Base-by-base conservation (phyloP, 208 protist species). In the Leishmania tropica region DNA sequence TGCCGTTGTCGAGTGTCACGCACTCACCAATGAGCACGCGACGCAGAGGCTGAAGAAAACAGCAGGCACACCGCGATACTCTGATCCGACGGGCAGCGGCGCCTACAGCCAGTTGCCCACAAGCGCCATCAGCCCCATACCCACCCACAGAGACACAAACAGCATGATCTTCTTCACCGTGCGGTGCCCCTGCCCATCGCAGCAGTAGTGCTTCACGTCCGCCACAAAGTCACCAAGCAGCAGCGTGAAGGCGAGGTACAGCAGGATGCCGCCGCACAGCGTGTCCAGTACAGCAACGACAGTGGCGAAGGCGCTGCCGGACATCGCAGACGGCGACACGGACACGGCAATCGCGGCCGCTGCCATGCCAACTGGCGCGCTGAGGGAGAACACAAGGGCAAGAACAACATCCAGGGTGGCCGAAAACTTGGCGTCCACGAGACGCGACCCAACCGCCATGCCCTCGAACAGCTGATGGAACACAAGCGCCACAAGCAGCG, bases 391-490 rank as follows among this genome's bases (percentile, higher is more conserved):
- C 19, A 92, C 65, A 28, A 89, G 51, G 11, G 87, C 85, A 19
- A 92, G 70, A 1, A 82, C n/a, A n/a, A 78, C 51, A 70, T 95
- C 89, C 65, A 91, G 76, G 31, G 60, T 79, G 19, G 54, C 64
- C 47, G 51, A 35, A 60, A 96, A 92, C 35, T 78, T 80, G 31
- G 92, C 87, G 35, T 96, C 92, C 75, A 86, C 90, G 47, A 96
- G 79, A 47, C 89, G 83, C 17, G 92, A 86, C 35, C 92, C 90
- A 58, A 96, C 83, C 19, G 90, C 87, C 76, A 94, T 88, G 35
- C 92, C 92, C 80, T 94, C 92, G 68, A 96, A 96, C 45, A 93
- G 76, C 80, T 95, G 92, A 68, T 95, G 92, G 73, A 95, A 93
- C 74, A 87, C 81, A 19, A 94, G 76, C 17, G 92, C 92, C 31